A percentile compares a stretch with the other conserved stretches of the same genome.
Conservation (phyloP, 768 basidiomycete genomes). For the Tricholoma hemisulphureum region DNA sequence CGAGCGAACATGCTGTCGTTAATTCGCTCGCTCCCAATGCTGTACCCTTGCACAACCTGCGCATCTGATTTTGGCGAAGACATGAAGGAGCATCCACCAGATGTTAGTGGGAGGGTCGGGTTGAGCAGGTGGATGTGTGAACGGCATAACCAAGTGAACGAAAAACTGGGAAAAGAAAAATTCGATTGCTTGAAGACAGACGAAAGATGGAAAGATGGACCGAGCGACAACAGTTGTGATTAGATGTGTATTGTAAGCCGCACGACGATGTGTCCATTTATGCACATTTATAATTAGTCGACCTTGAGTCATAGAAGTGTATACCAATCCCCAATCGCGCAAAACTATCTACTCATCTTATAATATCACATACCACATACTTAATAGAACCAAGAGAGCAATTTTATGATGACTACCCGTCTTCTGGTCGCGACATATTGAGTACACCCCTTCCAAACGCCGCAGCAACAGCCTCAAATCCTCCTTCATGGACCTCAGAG, state of each 20-base stretch:
- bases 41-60: constrained; percentile 90
- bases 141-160: constrained; percentile 91
- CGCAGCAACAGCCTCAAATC: constrained; percentile 68
- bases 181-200: constrained; percentile 85
- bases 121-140: constrained; percentile 88
- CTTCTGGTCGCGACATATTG: constrained; percentile 34
- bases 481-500: constrained; percentile 69
- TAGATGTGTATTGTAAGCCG: constrained; percentile 27
- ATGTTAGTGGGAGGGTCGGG: constrained; percentile 66
- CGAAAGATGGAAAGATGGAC: constrained; percentile 92
- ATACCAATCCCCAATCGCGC: not conserved
- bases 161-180: constrained; percentile 73
- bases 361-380: not conserved
- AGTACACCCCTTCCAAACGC: constrained; percentile 71
- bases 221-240: constrained; percentile 85
- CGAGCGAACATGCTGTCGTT: constrained; percentile 83
- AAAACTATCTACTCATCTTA: not conserved
- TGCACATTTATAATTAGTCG: not conserved
- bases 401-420: not conserved
- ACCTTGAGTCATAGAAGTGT: not conserved
- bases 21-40: constrained; percentile 68
- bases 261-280: not conserved
- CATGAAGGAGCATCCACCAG: constrained; percentile 66
- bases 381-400: not conserved
- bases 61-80: constrained; percentile 78